Base-by-base conservation (phyloP, 495 filamentous ascomycete genomes). In the Sordaria brevicollis region DNA sequence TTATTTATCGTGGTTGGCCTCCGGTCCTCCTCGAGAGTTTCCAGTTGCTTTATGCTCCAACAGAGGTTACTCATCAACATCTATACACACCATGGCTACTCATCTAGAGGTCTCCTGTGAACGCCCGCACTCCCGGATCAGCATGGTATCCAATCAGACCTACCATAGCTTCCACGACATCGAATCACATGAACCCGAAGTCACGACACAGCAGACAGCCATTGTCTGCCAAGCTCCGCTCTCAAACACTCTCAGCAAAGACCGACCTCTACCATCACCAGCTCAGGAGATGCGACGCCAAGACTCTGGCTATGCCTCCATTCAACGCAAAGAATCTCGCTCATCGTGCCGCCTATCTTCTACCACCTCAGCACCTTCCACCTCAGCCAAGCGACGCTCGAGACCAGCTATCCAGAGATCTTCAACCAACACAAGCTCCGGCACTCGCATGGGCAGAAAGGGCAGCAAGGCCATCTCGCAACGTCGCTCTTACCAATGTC, bases 241-340 rank as follows among this genome's bases (percentile, higher is more conserved):
- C 29, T 62, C 68, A 17, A 17, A 31, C 3, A 5, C 9, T 65
- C 25, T 17, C 33, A 2, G 19, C 67, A 49, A 74, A 72, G 65
- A 72, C 72, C 11, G 67, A 75, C n/a, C 71, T 69, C 1, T 66
- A 21, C 29, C 72, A 71, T 7, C n/a, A n/a, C 66, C 69, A 9
- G 36, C 73, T 13, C 70, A 76, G 67, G 77, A 81, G 69, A 83
- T 84, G 74, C 76, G 76, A 5, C 80, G 83, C 11, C 83, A 85
- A 57, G 83, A 85, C 65, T 85, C 83, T 6, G 83, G 83, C 7
- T 85, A 85, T 65, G 83, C 81, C 66, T 84, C 83, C n/a, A 76
- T 79, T 11, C 66, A 73, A 21, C 76, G 74, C 1, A 73, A 71
- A 25, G 74, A 77, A 29, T 76, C 79, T 33, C 68, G 68, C 2